Evolutionary conservation across 2,329 filamentous ascomycete species (phyloP).

Genomic region (Sarocladiaceae sp.): DNA sequence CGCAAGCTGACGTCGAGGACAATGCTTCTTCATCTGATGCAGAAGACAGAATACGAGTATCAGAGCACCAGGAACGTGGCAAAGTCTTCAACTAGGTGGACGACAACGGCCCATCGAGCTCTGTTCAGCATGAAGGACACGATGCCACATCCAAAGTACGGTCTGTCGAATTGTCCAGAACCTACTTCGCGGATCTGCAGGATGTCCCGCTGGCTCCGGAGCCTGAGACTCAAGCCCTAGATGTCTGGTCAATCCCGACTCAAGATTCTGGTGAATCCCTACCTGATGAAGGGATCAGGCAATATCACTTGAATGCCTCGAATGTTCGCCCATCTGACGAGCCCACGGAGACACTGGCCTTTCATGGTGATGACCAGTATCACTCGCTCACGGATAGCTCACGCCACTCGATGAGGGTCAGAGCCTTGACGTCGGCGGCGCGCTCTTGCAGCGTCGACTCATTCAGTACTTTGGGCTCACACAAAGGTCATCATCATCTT

Average conservation of each 20-base stretch:
- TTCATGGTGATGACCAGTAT: not conserved
- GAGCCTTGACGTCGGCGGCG: not conserved
- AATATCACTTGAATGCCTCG: not conserved
- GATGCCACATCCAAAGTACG: not conserved
- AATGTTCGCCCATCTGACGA: conserved; percentile 12
- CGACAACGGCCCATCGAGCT: not conserved
- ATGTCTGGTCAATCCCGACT: no score
- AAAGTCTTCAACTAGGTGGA: not conserved
- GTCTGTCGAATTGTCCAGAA: not conserved
- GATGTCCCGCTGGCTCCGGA: not conserved
- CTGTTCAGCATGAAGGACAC: not conserved
- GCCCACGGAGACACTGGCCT: not conserved
- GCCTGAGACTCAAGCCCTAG: not conserved
- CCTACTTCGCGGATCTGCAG: not conserved
- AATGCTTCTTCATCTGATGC: conserved; percentile 1
- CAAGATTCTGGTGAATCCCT: no score
- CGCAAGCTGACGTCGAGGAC: conserved; percentile 2
- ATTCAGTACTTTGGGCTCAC: conserved; percentile 4
- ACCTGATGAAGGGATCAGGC: not conserved
- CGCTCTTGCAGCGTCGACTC: conserved; percentile 1
- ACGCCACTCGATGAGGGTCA: not conserved
- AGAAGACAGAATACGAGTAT: not conserved
- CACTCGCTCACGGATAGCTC: not conserved
- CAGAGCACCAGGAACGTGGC: not conserved
- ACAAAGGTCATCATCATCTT: conserved; percentile 6